Percentiles rank a stretch among this genome's conserved stretches.
phyloP scores from a whole-genome alignment of 192 early-diverging fungal species.

The Mortierella antarctica region DNA sequence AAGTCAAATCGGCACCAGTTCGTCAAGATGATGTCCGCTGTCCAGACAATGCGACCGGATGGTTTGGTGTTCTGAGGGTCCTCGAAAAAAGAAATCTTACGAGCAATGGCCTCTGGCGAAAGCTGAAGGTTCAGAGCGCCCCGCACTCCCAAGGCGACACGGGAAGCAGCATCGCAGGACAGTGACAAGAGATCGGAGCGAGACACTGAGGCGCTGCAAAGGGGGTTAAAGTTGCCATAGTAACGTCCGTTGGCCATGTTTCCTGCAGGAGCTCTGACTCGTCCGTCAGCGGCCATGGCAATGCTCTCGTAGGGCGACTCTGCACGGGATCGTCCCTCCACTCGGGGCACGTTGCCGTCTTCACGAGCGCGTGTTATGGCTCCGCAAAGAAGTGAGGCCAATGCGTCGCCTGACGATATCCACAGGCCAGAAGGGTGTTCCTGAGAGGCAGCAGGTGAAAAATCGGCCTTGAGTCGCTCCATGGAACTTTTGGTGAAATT shows the following conservation, averaged over 20 bases:
- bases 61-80: conserved; percentile 20
- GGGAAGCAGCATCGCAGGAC: conserved; percentile 24
- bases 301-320: conserved; percentile 34
- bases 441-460: conserved; percentile 20
- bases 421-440: conserved; percentile 23
- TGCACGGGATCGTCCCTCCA: conserved; percentile 39
- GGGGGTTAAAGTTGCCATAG: conserved; percentile 53
- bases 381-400: conserved; percentile 49
- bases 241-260: conserved; percentile 42
- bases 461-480: conserved; percentile 39
- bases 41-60: conserved; percentile 41
- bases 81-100: conserved; percentile 51
- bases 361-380: conserved; percentile 50
- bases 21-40: conserved; percentile 49
- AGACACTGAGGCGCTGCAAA: conserved; percentile 35
- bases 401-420: conserved; percentile 56
- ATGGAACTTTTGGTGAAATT: conserved; percentile 37
- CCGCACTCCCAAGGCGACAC: conserved; percentile 47
- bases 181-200: conserved; percentile 29
- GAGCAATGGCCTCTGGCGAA: conserved; percentile 43
- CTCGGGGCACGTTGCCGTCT: conserved; percentile 19
- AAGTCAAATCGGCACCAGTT: conserved; percentile 57
- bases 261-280: conserved; percentile 36
- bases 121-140: conserved; percentile 26
- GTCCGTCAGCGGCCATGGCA: conserved; percentile 49